Evolutionary conservation across 805 yeast genomes (phyloP), one percentile per base, ranked within the genome.

Genomic region (Isabelozyma rhagii): DNA sequence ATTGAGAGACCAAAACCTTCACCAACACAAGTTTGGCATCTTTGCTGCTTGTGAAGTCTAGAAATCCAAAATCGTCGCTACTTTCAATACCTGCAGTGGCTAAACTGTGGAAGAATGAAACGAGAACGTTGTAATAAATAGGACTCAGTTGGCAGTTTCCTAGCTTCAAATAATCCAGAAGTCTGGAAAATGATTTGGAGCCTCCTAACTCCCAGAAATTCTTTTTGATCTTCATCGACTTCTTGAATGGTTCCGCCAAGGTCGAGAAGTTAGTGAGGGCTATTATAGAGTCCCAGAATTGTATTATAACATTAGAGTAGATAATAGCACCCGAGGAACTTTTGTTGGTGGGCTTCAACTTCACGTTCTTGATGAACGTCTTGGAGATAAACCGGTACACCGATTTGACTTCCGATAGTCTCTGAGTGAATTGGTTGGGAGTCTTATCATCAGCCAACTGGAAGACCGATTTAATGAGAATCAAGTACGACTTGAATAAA

Each of bases 91-190:
- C 42, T 3, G 54, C 47, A 3, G 39, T 47, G 15, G 56, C 52
- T 6, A 46, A 48, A 4, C 60, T 42, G 11, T 47, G 46, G 31
- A 73, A 63, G 29, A 73, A 58, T 1, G 55, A 48, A 2, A 47
- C 46, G 15, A 74, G 45, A 8, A 58, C 44, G 1, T 51, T 49
- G 55, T 80, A 87, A 58, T 82, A 85, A 0, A 67, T 54, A 0
- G 83, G 77, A 28, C 72, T 68, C 46, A 87, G 81, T 45, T 72
- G 74, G 44, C 84, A 71, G 1, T 81, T 79, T 0, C 90, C 87
- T 11, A 82, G 52, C 10, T 67, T 67, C 17, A 87, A 55, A 53
- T 84, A 76, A 0, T 67, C 75, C 1, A 71, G 43, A 9, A 87
- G 58, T 50, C 74, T 75, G 1, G 82, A 55, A 3, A 67, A 67